Conservation (phyloP, 495 filamentous ascomycete genomes). For the Wilcoxina mikolae region DNA sequence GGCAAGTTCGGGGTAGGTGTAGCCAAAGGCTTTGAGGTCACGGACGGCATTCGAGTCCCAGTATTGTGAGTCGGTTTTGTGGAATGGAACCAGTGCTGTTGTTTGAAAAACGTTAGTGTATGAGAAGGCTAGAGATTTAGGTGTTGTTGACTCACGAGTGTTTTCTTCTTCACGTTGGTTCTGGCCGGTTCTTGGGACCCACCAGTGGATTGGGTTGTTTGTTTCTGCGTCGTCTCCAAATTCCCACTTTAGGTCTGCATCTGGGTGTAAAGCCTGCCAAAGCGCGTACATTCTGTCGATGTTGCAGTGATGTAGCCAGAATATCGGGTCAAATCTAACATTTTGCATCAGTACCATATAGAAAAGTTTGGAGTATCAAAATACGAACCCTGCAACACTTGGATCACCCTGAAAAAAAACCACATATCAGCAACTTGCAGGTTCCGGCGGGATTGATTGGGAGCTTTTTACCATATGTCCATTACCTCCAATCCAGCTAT, state of each 20-base stretch:
- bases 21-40: constrained; percentile 31
- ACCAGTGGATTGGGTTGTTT: neutral
- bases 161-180: neutral
- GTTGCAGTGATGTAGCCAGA: constrained; percentile 50
- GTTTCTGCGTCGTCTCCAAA: neutral
- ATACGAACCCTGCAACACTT: neutral
- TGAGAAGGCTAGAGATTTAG: neutral
- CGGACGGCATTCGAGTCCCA: constrained; percentile 28
- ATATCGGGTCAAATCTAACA: constrained; percentile 51
- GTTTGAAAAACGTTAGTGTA: neutral
- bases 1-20: constrained; percentile 38
- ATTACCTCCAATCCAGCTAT: constrained; percentile 12
- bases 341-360: neutral
- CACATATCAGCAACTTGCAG: too few species aligned
- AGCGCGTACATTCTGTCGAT: constrained; percentile 56
- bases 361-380: neutral
- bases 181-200: neutral
- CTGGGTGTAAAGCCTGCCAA: constrained; percentile 42
- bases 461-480: too few species aligned
- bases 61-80: constrained; percentile 26
- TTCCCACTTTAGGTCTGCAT: neutral
- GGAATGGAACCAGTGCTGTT: constrained; percentile 30
- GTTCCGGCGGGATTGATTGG: too few species aligned
- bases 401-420: too few species aligned
- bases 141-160: constrained; percentile 11